phyloP scores from a whole-genome alignment of 2,329 filamentous ascomycete genomes.

The Chrysosporium queenslandicum region DNA sequence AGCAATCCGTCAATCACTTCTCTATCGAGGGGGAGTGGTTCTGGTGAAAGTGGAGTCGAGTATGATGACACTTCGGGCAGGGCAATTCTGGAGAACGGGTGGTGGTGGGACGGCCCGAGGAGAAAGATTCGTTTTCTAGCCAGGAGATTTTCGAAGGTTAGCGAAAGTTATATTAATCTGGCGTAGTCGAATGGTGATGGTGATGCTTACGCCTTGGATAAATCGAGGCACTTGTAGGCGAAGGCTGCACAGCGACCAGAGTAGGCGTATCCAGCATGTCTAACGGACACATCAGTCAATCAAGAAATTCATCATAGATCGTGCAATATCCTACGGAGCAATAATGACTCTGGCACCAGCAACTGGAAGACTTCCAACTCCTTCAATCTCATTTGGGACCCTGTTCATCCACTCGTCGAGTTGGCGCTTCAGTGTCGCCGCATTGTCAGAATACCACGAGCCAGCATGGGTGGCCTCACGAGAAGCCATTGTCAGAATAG shows the following conservation, averaged over 20 bases:
- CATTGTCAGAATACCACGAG: slow-evolving; percentile 68
- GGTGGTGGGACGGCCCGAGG: slow-evolving; percentile 84
- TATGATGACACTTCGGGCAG: slow-evolving; percentile 58
- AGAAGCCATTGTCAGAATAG: slow-evolving; percentile 26
- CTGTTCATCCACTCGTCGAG: slow-evolving; percentile 64
- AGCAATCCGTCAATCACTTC: slow-evolving; percentile 34
- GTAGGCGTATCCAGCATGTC: slow-evolving; percentile 87
- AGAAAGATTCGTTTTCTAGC: slow-evolving; percentile 75
- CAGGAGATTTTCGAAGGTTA: slow-evolving; percentile 3
- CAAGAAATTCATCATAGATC: no score
- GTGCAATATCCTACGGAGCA: slow-evolving; percentile 88
- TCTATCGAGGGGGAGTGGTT: slow-evolving; percentile 37
- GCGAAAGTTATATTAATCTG: background rate
- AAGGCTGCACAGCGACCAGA: slow-evolving; percentile 87
- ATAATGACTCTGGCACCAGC: slow-evolving; percentile 74
- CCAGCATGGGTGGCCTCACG: slow-evolving; percentile 66
- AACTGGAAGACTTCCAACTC: slow-evolving; percentile 56
- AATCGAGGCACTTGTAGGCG: slow-evolving; percentile 83
- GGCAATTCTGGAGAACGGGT: slow-evolving; percentile 66
- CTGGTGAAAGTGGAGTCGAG: slow-evolving; percentile 35
- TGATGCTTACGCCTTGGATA: slow-evolving; percentile 55
- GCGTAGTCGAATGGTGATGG: background rate
- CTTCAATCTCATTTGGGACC: slow-evolving; percentile 58
- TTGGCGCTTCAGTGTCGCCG: slow-evolving; percentile 51
- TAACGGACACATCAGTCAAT: slow-evolving; percentile 33